A percentile compares a stretch with the other conserved stretches of the same genome.
Conservation (phyloP, 78 protist genomes). For the Dictyostelium firmibasis region DNA sequence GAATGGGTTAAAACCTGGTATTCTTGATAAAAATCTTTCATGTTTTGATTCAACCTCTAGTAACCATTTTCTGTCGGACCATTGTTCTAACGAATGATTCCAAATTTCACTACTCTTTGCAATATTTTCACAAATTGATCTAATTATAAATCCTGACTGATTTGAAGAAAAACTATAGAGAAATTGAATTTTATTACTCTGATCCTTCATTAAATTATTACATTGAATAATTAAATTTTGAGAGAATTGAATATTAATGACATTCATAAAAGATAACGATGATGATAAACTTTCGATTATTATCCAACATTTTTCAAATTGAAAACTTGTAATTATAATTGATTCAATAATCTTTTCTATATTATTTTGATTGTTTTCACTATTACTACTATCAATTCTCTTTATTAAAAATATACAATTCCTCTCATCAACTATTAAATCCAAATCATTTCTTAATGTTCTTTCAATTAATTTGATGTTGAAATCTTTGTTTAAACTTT, state of each 20-base stretch:
- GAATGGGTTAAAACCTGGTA: conserved; percentile 61
- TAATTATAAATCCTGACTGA: conserved; percentile 6
- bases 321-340: background rate
- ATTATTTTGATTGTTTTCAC: background rate
- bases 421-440: conserved; percentile 42
- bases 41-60: conserved; percentile 33
- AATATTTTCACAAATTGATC: conserved; percentile 45
- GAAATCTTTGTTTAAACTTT: conserved; percentile 3
- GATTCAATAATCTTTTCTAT: background rate
- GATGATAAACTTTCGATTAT: background rate
- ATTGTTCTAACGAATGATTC: background rate
- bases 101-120: background rate
- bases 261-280: background rate
- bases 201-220: background rate
- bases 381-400: background rate
- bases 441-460: background rate
- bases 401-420: background rate
- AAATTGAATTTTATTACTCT: background rate
- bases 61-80: conserved; percentile 58
- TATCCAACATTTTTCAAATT: conserved; percentile 26
- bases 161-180: conserved; percentile 10
- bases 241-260: background rate
- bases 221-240: background rate
- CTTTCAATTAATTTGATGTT: conserved; percentile 33
- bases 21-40: conserved; percentile 38